Evolutionary conservation across 805 yeast species (phyloP).

Genomic region (Alloascoidea hylecoeti): DNA sequence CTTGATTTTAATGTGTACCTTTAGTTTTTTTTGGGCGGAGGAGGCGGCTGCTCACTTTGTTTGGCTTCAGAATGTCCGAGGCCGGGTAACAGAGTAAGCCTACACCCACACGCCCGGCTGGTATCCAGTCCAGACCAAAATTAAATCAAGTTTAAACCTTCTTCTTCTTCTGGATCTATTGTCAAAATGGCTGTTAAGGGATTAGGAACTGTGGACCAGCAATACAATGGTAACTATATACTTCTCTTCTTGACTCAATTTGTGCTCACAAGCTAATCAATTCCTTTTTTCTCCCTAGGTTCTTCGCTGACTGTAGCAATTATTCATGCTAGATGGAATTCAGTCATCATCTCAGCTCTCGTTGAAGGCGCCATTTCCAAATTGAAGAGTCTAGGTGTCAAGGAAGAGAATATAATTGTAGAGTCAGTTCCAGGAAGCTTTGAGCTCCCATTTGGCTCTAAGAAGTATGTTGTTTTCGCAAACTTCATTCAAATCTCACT

Average conservation of each 20-base stretch:
- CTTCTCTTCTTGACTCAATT: slow-evolving; percentile 5
- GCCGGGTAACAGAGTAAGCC: too few species aligned
- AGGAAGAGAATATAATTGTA: slow-evolving; percentile 58
- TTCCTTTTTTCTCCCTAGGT: slow-evolving; percentile 15
- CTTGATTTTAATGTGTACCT: too few species aligned
- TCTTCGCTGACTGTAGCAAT: slow-evolving; percentile 39
- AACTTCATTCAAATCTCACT: too few species aligned
- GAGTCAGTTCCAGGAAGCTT: slow-evolving; percentile 92
- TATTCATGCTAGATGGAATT: slow-evolving; percentile 95
- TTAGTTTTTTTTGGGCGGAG: too few species aligned
- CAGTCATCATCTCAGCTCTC: slow-evolving; percentile 57
- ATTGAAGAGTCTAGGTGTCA: slow-evolving; percentile 53
- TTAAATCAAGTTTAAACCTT: too few species aligned
- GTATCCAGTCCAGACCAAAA: too few species aligned
- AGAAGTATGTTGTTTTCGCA: slow-evolving; percentile 14
- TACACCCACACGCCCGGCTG: too few species aligned
- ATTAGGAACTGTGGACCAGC: slow-evolving; percentile 56
- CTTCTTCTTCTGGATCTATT: not conserved
- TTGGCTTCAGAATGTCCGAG: too few species aligned
- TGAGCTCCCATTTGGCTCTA: slow-evolving; percentile 82
- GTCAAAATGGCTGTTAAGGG: slow-evolving; percentile 64
- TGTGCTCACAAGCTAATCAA: not conserved
- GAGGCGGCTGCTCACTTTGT: too few species aligned
- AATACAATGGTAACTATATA: slow-evolving; percentile 38
- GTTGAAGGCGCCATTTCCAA: slow-evolving; percentile 62